Conservation (phyloP, 1,139 yeast genomes). For the Taphrina flavorubra region DNA sequence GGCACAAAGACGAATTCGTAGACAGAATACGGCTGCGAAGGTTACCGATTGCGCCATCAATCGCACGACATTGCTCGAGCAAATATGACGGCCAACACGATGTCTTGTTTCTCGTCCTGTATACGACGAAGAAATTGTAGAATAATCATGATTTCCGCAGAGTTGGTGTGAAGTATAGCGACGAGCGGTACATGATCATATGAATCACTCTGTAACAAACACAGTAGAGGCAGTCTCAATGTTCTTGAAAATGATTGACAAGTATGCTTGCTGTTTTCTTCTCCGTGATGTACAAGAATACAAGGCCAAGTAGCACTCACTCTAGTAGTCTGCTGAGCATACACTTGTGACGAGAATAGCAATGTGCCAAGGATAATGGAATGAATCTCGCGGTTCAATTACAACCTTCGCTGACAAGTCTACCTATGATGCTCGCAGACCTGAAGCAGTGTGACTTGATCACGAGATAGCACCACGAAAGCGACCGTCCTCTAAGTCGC, state of each 20-base stretch:
- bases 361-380: no score
- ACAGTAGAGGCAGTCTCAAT: no score
- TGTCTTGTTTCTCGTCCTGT: not conserved
- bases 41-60: constrained; percentile 24
- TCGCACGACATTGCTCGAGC: constrained; percentile 3
- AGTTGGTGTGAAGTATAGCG: not conserved
- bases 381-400: no score
- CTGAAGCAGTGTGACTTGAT: not conserved
- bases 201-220: no score
- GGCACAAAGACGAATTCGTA: not conserved
- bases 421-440: not conserved
- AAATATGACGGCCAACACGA: not conserved
- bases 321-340: no score
- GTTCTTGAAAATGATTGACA: no score
- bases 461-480: not conserved
- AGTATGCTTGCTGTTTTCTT: no score
- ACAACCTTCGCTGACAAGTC: not conserved
- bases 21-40: constrained; percentile 20
- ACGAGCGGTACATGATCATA: no score
- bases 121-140: no score
- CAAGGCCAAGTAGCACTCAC: no score
- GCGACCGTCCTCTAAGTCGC: constrained; percentile 9
- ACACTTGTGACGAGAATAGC: no score
- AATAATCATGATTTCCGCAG: not conserved
- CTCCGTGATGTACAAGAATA: no score